Conservation (phyloP, 176 grass and related monocot species). For the Triticum aestivum region DNA sequence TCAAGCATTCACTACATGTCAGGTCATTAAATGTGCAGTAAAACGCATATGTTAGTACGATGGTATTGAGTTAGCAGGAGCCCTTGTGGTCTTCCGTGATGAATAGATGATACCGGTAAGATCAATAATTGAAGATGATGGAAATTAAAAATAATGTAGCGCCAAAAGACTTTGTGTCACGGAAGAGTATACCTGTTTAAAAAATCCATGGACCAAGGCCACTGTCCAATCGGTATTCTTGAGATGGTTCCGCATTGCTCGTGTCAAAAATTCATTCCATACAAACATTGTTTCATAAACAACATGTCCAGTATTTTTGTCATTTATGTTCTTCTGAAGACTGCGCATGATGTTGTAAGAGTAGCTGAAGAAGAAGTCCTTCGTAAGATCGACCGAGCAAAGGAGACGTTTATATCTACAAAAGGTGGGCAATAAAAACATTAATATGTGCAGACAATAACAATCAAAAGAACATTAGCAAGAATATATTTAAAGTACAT, state of each 20-base stretch:
- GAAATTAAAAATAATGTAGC: conserved; percentile 6
- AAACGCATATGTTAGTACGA: conserved; percentile 34
- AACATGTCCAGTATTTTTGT: conserved; percentile 55
- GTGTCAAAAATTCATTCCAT: conserved; percentile 94
- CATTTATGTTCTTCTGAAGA: conserved; percentile 87
- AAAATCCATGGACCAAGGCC: conserved; percentile 89
- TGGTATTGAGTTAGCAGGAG: conserved; percentile 51
- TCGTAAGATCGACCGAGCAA: conserved; percentile 80
- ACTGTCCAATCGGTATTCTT: conserved; percentile 90
- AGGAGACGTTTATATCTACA: conserved; percentile 93
- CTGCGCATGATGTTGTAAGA: conserved; percentile 97
- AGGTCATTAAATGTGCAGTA: conserved; percentile 38
- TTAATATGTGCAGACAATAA: conserved; percentile 27
- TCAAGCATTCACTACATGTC: conserved; percentile 51
- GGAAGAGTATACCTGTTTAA: conserved; percentile 76
- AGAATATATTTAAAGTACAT: background rate
- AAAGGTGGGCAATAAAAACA: conserved; percentile 9
- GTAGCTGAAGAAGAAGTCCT: conserved; percentile 99
- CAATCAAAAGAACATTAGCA: conserved; percentile 1
- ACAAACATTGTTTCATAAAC: conserved; percentile 97
- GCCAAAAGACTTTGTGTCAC: background rate
- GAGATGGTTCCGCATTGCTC: conserved; percentile 70
- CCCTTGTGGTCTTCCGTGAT: conserved; percentile 27
- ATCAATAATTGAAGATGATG: conserved; percentile 26
- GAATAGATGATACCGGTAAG: conserved; percentile 36